Evolutionary conservation across 352 stramenopile species (phyloP), one percentile per base, ranked within the genome.

Genomic region (Phytophthora ohioensis): DNA sequence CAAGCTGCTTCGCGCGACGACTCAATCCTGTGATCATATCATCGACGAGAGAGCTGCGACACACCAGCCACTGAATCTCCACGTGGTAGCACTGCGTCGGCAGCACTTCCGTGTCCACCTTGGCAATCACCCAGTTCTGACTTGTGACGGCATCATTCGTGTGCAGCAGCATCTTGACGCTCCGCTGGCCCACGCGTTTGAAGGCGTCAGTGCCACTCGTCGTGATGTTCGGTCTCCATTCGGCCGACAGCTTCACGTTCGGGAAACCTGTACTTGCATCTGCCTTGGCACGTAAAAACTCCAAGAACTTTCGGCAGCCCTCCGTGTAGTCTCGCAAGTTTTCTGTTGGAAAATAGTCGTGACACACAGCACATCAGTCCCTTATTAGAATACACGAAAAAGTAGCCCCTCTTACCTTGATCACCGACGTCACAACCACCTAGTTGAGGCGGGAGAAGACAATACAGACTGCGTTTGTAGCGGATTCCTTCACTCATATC

Each of bases 61-160:
- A 96, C 67, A 93, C 87, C 31, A 94, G 81, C 88, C 88, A 96
- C 64, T 94, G 88, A 32, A 96, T 84, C 67, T 96, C 87, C 1
- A 96, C 63, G 80, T 96, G 88, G 56, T 87, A 96, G 72, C 85
- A 92, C 63, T 92, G 86, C 47, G 83, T 84, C 8, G 76, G 63
- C 51, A 85, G 49, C 27, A 93, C 67, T 43, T 94, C 88, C 39
- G 79, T 91, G 60, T 95, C 88, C n/a, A 92, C 75, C 51, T 88
- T 86, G 27, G 78, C 76, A 54, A 92, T 90, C 34, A 95, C 69
- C 88, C 88, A 95, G 56, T 95, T 93, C 69, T 95, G 88, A 43
- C 87, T 91, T 36, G 77, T 87, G 15, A 88, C 80, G 13, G 81
- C 79, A 59, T 96, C 85, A 31, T 71, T 84, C 7, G 84, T 81